Evolutionary conservation across 1,139 yeast genomes (phyloP).

Genomic region (Geotrichum australiense): DNA sequence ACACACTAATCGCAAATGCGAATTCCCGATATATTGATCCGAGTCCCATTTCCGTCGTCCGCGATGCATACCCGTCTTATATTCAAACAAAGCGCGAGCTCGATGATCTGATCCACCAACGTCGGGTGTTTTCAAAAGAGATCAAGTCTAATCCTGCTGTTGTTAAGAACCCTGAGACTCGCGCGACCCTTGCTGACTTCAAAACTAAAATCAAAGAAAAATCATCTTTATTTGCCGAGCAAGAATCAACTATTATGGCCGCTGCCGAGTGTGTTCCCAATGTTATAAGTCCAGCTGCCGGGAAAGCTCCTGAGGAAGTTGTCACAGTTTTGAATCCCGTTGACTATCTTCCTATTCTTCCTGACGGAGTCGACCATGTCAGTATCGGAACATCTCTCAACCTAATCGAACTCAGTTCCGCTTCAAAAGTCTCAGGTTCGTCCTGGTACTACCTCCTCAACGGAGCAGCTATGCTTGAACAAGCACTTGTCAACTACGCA

Average conservation of each 20-base stretch:
- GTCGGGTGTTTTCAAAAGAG: constrained; percentile 12
- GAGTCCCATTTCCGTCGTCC: constrained; percentile 11
- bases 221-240: constrained; percentile 32
- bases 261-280: constrained; percentile 49
- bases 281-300: constrained; percentile 41
- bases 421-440: constrained; percentile 71
- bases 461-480: constrained; percentile 85
- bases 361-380: constrained; percentile 49
- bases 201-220: constrained; percentile 24
- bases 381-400: constrained; percentile 54
- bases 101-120: constrained; percentile 13
- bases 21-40: constrained; percentile 14
- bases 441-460: constrained; percentile 85
- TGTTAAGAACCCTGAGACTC: constrained; percentile 5
- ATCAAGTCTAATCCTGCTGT: no score
- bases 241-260: constrained; percentile 29
- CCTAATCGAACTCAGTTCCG: constrained; percentile 62
- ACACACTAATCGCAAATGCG: constrained; percentile 12
- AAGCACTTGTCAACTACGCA: constrained; percentile 79
- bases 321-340: constrained; percentile 24
- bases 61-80: constrained; percentile 12
- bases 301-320: constrained; percentile 42
- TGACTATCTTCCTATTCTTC: constrained; percentile 14
- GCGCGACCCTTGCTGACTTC: constrained; percentile 9
- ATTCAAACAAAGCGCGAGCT: constrained; percentile 7